A percentile compares a stretch with the other conserved stretches of the same genome.
These are phyloP conservation scores for Boletus smithii DNA, from an alignment of 1,284 basidiomycete genomes.

Conservation along the genomic window DNA sequence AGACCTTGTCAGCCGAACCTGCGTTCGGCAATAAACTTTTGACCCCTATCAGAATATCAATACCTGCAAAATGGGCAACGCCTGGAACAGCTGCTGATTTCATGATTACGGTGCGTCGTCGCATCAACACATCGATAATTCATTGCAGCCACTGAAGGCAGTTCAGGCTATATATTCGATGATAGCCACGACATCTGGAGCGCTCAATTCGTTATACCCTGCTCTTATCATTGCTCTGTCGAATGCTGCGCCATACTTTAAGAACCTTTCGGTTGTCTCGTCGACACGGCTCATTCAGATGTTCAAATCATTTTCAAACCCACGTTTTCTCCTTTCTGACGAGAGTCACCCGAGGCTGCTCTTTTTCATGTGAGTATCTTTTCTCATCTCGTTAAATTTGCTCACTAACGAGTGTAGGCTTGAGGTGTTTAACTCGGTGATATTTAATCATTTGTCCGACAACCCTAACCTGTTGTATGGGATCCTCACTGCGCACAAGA, in stretches of 20 bases:
- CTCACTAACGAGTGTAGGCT: constrained; percentile 50
- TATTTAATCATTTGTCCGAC: constrained; percentile 66
- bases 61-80: constrained; percentile 74
- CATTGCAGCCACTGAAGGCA: constrained; percentile 10
- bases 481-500: constrained; percentile 75
- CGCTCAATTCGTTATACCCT: constrained; percentile 81
- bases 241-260: constrained; percentile 85
- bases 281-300: constrained; percentile 84
- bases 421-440: constrained; percentile 85
- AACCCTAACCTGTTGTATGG: constrained; percentile 90
- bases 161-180: constrained; percentile 82
- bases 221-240: constrained; percentile 87
- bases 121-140: neutral
- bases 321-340: constrained; percentile 86
- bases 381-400: neutral
- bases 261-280: constrained; percentile 75
- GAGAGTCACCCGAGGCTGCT: constrained; percentile 90
- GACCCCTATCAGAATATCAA: constrained; percentile 55
- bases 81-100: constrained; percentile 81
- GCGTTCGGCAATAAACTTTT: constrained; percentile 70
- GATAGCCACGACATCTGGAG: constrained; percentile 81
- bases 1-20: constrained; percentile 83
- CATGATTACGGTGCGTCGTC: constrained; percentile 69
- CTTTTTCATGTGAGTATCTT: constrained; percentile 74
- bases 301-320: constrained; percentile 86